A percentile compares a stretch with the other conserved stretches of the same genome.
Evolutionary conservation across 768 basidiomycete species (phyloP).

Genomic region (Amanita pallidorosea): DNA sequence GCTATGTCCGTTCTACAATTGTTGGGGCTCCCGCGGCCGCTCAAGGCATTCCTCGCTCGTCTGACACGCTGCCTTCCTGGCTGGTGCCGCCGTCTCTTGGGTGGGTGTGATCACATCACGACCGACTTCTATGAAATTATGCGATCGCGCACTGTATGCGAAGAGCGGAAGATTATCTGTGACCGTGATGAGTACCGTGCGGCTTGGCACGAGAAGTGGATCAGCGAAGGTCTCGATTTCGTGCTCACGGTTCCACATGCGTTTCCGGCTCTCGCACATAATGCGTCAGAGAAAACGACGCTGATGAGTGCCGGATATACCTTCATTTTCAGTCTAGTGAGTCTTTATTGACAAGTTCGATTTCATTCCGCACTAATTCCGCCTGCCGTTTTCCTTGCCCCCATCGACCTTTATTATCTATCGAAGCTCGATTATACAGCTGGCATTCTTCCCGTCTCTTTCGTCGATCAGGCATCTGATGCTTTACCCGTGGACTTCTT

Average conservation of each 20-base stretch:
- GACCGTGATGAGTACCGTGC: slow-evolving; percentile 32
- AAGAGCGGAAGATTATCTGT: slow-evolving; percentile 39
- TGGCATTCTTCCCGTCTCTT: slow-evolving; percentile 50
- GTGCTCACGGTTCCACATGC: slow-evolving; percentile 51
- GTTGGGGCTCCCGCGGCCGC: slow-evolving; percentile 18
- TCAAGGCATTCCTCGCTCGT: slow-evolving; percentile 24
- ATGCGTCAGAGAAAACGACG: slow-evolving; percentile 38
- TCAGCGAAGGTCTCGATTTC: slow-evolving; percentile 46
- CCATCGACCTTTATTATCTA: not conserved
- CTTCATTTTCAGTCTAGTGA: slow-evolving; percentile 56
- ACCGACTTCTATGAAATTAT: slow-evolving; percentile 26
- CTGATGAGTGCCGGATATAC: slow-evolving; percentile 54
- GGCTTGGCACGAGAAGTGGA: slow-evolving; percentile 36
- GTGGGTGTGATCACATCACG: slow-evolving; percentile 23
- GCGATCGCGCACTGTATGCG: slow-evolving; percentile 36
- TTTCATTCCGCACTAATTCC: not conserved
- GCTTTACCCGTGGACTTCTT: slow-evolving; percentile 22
- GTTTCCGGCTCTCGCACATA: slow-evolving; percentile 48
- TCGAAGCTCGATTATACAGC: slow-evolving; percentile 42
- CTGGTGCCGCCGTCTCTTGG: slow-evolving; percentile 29
- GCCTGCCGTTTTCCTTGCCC: too few relatives aligned
- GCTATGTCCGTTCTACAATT: slow-evolving; percentile 14
- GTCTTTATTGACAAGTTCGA: not conserved
- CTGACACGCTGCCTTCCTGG: slow-evolving; percentile 23
- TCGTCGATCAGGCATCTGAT: slow-evolving; percentile 31